phyloP scores from a whole-genome alignment of 116 monocot species.

The Trichopus zeylanicus region DNA sequence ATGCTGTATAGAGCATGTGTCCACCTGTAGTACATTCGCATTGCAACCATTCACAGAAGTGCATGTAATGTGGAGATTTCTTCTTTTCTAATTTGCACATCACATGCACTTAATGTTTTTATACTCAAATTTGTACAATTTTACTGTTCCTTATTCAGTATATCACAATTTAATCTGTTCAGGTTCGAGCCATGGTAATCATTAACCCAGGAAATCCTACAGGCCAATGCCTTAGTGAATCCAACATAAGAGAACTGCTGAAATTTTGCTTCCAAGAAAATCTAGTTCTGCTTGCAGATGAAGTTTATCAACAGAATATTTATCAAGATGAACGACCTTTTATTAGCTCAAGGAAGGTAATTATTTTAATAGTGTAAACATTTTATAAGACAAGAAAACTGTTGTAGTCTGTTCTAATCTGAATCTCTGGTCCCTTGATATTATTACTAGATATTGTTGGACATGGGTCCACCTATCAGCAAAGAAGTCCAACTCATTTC shows the following conservation, averaged over 20 bases:
- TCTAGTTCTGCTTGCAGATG: constrained; percentile 87
- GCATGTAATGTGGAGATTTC: no score
- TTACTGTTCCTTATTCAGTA: background rate
- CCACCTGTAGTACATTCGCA: no score
- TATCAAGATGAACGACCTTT: constrained; percentile 95
- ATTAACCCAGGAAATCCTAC: constrained; percentile 99
- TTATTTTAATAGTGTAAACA: background rate
- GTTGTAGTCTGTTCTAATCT: background rate
- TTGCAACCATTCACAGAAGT: no score
- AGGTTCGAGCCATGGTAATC: constrained; percentile 98
- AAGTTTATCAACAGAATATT: constrained; percentile 99
- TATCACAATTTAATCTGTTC: constrained; percentile 3
- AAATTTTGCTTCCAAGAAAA: constrained; percentile 74
- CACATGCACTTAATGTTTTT: no score
- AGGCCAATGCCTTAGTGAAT: constrained; percentile 91
- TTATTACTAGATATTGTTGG: constrained; percentile 65
- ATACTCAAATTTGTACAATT: no score
- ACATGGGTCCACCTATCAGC: constrained; percentile 80
- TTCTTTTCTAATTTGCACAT: no score
- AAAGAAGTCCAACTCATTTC: constrained; percentile 91
- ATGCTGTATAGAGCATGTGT: no score
- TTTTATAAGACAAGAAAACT: background rate
- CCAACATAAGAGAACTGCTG: constrained; percentile 65
- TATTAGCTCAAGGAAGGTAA: constrained; percentile 92
- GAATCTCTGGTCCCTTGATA: constrained; percentile 4